Evolutionary conservation across 176 grass and related monocot species (phyloP).

Genomic region (Luzula sylvatica): DNA sequence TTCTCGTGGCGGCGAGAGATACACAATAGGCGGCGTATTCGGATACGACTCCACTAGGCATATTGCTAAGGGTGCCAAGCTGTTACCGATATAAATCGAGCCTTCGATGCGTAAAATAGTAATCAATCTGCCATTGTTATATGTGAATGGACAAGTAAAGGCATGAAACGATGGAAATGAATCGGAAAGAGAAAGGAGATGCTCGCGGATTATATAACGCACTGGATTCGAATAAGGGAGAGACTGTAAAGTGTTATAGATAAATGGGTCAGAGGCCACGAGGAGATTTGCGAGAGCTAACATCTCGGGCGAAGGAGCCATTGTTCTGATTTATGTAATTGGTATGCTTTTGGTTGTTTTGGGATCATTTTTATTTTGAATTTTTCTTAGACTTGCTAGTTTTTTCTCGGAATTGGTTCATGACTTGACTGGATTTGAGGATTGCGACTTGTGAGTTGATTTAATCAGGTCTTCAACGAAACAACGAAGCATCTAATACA

Average conservation of each 20-base stretch:
- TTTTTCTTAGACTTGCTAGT: too few species aligned
- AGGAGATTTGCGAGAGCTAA: not conserved
- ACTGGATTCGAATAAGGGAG: slow-evolving; percentile 4
- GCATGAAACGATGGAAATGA: slow-evolving; percentile 13
- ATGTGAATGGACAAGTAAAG: not conserved
- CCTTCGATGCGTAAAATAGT: slow-evolving; percentile 15
- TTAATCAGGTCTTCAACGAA: too few species aligned
- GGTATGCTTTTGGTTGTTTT: too few species aligned
- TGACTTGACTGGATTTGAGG: too few species aligned
- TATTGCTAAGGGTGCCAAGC: not conserved
- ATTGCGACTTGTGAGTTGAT: too few species aligned
- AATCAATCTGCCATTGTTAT: slow-evolving; percentile 11
- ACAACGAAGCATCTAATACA: too few species aligned
- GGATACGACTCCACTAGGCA: slow-evolving; percentile 19
- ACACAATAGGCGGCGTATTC: not conserved
- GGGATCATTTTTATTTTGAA: too few species aligned
- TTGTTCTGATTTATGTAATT: too few species aligned
- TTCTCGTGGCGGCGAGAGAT: slow-evolving; percentile 11
- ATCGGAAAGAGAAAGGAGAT: slow-evolving; percentile 16
- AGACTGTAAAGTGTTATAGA: not conserved
- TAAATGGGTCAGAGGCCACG: not conserved
- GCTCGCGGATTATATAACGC: not conserved
- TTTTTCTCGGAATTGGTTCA: too few species aligned
- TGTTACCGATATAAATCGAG: not conserved
- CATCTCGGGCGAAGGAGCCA: not conserved